Evolutionary conservation across 192 early-diverging fungal genomes (phyloP), one percentile per base, ranked within the genome.

Genomic region (Rhizophagus clarus): DNA sequence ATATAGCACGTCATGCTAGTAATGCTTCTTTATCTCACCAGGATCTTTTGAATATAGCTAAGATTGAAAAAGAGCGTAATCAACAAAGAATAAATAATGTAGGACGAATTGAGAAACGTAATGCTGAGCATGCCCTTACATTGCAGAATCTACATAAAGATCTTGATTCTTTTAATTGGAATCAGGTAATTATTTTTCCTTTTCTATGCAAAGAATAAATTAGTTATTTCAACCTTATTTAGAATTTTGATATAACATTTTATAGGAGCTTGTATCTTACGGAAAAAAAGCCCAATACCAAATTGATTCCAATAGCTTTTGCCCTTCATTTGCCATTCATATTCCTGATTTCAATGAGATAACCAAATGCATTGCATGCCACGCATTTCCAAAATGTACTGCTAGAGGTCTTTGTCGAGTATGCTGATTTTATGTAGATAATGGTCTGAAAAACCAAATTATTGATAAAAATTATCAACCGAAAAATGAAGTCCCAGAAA

Each of bases 21-120:
- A 72, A 26, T 42, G 8, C 24, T 14, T 3, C 22, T 26, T 72
- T 47, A 11, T 72, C 42, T 26, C 0, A 24, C 0, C 70, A 72
- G 10, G 42, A 72, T 72, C n/a, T 49, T 47, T 42, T 28, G 3
- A 72, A 72, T 72, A 72, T 72, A 28, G 14, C 40, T 72, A 72
- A 26, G 9, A 49, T 72, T 45, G 4, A 26, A 24, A 49, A 42
- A 47, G 9, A 49, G 9, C 20, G 45, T 47, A 11, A 72, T 20
- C 1, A 72, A 47, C 5, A 49, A 45, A 3, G 24, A 26, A 47
- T 72, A 47, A 34, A 28, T 24, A 72, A 72, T 49, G 2, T 72
- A 6, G 11, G 9, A 3, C 2, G 26, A 72, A 72, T 72, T 49
- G 8, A 42, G 9, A 72, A 72, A 49, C 2, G 42, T 34, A 72